Evolutionary conservation across 2,329 filamentous ascomycete genomes (phyloP), one percentile per base, ranked within the genome.

Genomic region (Sporothrix humicola): DNA sequence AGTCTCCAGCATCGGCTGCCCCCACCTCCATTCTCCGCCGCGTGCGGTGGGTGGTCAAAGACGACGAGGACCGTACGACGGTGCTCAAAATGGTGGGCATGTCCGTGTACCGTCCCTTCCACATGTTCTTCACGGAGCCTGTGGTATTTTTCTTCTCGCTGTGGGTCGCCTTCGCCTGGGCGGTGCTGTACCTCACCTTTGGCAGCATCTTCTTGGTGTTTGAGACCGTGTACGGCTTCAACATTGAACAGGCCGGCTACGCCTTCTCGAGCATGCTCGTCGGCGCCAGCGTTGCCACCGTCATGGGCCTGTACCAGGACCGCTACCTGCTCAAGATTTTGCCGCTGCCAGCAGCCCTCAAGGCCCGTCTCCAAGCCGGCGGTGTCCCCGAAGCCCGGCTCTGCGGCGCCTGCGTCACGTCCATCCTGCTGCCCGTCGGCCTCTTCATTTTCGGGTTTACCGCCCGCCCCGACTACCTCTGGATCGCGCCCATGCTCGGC

Each of bases 151-250:
- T 89, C 84, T 98, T 98, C 83, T 94, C 92, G 0, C 85, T 97
- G 0, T 98, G 95, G 95, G 91, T 94, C 0, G 87, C 93, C 0
- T 98, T 98, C 81, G 91, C 91, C 23, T 98, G 95, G 95, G 94
- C 92, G 0, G 88, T 97, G 0, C 87, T 98, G 0, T 98, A 97
- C 81, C 84, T 97, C 20, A 93, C 92, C 13, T 95, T 97, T 77
- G 89, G 89, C 15, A 92, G 93, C 0, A 89, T 97, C 5, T 93
- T 94, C 0, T 86, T 96, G 3, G 90, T 97, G 31, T 97, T 96
- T 81, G 79, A 84, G 26, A 86, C 84, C 5, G 90, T 89, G 61
- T 90, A 95, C 79, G 82, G 84, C 76, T 95, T 97, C 83, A 87
- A 85, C 74, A 82, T 90, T 50, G 85, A 92, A 75, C 85, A 93